phyloP scores from a whole-genome alignment of 1,139 yeast genomes.

The Kurtzmaniella quercitrusa region DNA sequence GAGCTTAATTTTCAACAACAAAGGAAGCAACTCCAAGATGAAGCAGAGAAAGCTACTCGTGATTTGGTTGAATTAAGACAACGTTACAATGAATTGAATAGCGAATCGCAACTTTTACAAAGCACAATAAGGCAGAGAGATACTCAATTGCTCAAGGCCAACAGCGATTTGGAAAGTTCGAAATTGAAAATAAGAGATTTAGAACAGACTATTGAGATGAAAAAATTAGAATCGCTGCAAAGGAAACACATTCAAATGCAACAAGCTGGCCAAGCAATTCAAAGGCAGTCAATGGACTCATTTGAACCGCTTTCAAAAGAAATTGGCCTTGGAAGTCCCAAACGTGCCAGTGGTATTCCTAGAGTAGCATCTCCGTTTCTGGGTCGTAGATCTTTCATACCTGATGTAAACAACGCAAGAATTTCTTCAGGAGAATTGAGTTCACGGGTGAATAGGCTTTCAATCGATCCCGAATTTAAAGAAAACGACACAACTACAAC shows the following conservation, averaged over 20 bases:
- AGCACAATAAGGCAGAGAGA: slow-evolving; percentile 57
- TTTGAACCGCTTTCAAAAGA: background rate
- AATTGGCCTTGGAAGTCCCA: background rate
- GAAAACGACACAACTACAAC: slow-evolving; percentile 16
- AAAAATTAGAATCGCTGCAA: slow-evolving; percentile 23
- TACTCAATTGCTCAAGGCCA: slow-evolving; percentile 55
- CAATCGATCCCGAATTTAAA: slow-evolving; percentile 34
- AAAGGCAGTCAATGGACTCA: background rate
- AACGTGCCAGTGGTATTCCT: slow-evolving; percentile 5
- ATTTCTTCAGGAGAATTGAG: slow-evolving; percentile 39
- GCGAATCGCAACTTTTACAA: slow-evolving; percentile 47
- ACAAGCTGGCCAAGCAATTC: background rate
- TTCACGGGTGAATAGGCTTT: slow-evolving; percentile 41
- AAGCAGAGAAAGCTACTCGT: slow-evolving; percentile 16
- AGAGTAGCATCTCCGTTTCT: slow-evolving; percentile 4
- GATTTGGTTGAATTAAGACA: slow-evolving; percentile 3
- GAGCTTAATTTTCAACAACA: slow-evolving; percentile 42
- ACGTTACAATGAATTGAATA: slow-evolving; percentile 31
- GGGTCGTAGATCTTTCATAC: slow-evolving; percentile 2
- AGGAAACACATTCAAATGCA: slow-evolving; percentile 15
- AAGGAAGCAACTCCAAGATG: slow-evolving; percentile 40
- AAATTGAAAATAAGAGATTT: slow-evolving; percentile 45
- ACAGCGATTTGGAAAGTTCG: slow-evolving; percentile 56
- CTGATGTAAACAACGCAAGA: slow-evolving; percentile 11
- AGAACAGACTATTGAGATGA: slow-evolving; percentile 48